Evolutionary conservation across 805 yeast species (phyloP).

Genomic region (Priceomyces medius): DNA sequence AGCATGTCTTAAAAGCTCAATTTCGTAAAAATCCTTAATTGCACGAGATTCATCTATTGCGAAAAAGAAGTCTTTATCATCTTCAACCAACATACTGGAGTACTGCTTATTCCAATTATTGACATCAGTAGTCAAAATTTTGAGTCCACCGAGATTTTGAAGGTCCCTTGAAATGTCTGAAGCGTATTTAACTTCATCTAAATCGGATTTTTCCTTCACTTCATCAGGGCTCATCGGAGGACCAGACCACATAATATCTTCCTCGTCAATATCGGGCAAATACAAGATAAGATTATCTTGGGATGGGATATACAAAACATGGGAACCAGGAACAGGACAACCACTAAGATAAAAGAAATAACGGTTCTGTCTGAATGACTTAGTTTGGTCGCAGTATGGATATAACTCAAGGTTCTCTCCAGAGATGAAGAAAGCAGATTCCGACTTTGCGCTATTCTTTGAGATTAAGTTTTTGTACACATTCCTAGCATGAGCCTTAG

Average conservation of each 20-base stretch:
- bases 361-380: constrained; percentile 82
- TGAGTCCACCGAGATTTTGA: constrained; percentile 20
- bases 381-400: constrained; percentile 77
- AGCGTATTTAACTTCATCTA: constrained; percentile 73
- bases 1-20: constrained; percentile 75
- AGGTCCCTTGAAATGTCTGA: constrained; percentile 45
- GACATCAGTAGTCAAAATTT: constrained; percentile 55
- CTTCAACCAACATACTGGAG: constrained; percentile 37
- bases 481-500: constrained; percentile 68
- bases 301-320: constrained; percentile 55
- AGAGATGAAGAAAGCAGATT: constrained; percentile 50
- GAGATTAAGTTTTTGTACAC: constrained; percentile 41
- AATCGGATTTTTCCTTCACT: constrained; percentile 67
- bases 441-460: constrained; percentile 23
- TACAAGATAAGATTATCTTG: constrained; percentile 64
- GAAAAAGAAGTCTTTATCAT: constrained; percentile 49
- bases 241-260: constrained; percentile 97
- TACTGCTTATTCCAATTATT: constrained; percentile 44
- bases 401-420: constrained; percentile 60
- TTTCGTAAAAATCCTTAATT: constrained; percentile 81
- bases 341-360: constrained; percentile 89
- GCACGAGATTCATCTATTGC: constrained; percentile 87
- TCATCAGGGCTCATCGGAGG: constrained; percentile 68
- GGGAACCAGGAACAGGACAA: constrained; percentile 74
- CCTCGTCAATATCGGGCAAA: constrained; percentile 79